phyloP scores from a whole-genome alignment of 2,329 filamentous ascomycete genomes.

The Neofusicoccum parvum region DNA sequence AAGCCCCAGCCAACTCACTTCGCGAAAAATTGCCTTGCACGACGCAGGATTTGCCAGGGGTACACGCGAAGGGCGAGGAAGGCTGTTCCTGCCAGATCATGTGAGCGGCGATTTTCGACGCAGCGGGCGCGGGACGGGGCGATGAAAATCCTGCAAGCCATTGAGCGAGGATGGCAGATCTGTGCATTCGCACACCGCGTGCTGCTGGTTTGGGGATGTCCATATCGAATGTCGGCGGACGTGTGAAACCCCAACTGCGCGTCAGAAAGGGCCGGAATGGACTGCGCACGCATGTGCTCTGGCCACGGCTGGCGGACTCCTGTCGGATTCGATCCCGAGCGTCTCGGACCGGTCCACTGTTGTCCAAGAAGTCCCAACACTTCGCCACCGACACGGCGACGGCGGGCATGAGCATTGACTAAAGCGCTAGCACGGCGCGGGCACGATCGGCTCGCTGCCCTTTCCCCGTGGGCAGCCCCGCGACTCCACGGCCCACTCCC shows the following conservation, averaged over 20 bases:
- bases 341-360: background rate
- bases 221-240: no score
- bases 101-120: background rate
- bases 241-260: background rate
- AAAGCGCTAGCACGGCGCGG: background rate
- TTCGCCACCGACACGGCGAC: no score
- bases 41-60: background rate
- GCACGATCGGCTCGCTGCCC: constrained; percentile 7
- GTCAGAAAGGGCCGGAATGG: background rate
- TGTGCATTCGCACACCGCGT: background rate
- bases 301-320: background rate
- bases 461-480: constrained; percentile 16
- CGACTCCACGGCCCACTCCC: background rate
- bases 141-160: constrained; percentile 8
- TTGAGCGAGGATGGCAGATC: background rate
- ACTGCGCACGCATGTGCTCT: no score
- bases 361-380: background rate
- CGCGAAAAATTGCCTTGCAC: background rate
- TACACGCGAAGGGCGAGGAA: no score
- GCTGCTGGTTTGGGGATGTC: background rate
- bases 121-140: background rate
- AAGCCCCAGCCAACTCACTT: background rate
- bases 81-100: background rate
- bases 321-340: background rate
- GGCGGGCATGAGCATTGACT: background rate